Conservation (phyloP, 306 rosid species). For the Cicer judaicum region DNA sequence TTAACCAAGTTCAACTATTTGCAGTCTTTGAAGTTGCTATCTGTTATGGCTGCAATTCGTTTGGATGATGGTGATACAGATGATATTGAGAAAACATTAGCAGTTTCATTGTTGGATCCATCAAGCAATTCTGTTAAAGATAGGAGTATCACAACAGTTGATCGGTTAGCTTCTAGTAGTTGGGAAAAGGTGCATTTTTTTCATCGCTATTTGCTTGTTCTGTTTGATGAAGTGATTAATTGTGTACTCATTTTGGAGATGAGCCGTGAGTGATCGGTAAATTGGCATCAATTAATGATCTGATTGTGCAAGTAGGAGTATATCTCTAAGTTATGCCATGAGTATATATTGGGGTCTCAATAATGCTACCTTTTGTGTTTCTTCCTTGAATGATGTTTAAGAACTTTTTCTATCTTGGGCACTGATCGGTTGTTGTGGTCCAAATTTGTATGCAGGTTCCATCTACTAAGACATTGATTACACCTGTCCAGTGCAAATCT, state of each 20-base stretch:
- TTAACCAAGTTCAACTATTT: conserved; percentile 30
- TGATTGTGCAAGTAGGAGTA: conserved; percentile 22
- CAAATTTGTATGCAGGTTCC: conserved; percentile 62
- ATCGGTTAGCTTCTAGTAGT: conserved; percentile 90
- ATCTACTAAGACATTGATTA: conserved; percentile 72
- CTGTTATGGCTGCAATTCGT: conserved; percentile 91
- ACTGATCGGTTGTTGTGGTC: conserved; percentile 27
- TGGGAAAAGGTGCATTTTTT: conserved; percentile 77
- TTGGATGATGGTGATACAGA: conserved; percentile 71
- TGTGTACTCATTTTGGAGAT: conserved; percentile 16
- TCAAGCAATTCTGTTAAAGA: conserved; percentile 55
- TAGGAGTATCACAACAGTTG: conserved; percentile 61
- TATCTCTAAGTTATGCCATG: neutral
- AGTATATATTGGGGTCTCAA: conserved; percentile 35
- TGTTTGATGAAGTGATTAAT: conserved; percentile 25
- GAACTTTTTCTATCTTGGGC: conserved; percentile 38
- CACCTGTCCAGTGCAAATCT: conserved; percentile 96
- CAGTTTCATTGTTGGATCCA: conserved; percentile 68
- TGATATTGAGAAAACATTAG: conserved; percentile 68
- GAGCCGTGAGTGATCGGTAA: neutral
- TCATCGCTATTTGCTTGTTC: conserved; percentile 36
- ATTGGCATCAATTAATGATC: conserved; percentile 20
- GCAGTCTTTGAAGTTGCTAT: conserved; percentile 91
- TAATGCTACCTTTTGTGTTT: conserved; percentile 27
- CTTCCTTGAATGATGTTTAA: conserved; percentile 22